phyloP scores from a whole-genome alignment of 306 rosid species.

The Vigna reflexopilosa region DNA sequence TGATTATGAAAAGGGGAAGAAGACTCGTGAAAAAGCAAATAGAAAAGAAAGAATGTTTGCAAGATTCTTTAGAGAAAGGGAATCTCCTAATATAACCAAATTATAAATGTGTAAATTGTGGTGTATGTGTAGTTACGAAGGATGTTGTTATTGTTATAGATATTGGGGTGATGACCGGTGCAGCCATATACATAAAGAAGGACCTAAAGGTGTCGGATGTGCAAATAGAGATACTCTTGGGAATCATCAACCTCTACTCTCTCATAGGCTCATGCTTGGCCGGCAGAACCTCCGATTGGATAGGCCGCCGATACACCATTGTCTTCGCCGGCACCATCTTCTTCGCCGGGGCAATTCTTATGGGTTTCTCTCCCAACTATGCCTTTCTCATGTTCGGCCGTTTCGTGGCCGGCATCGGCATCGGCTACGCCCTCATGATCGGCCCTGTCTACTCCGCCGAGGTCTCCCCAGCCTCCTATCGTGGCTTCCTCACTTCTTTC shows the following conservation, averaged over 20 bases:
- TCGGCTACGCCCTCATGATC: slow-evolving; percentile 84
- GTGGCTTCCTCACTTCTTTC: slow-evolving; percentile 86
- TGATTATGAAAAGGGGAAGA: not conserved
- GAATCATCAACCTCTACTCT: slow-evolving; percentile 70
- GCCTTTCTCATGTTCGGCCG: slow-evolving; percentile 86
- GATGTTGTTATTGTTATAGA: slow-evolving; percentile 48
- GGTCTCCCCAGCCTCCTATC: slow-evolving; percentile 78
- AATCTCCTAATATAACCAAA: not conserved
- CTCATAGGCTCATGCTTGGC: slow-evolving; percentile 75
- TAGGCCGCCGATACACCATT: slow-evolving; percentile 91
- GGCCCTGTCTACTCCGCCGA: slow-evolving; percentile 90
- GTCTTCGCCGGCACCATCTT: slow-evolving; percentile 65
- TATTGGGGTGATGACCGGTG: slow-evolving; percentile 97
- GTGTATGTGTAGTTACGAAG: too few relatives aligned
- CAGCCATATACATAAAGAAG: slow-evolving; percentile 54
- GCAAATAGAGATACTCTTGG: slow-evolving; percentile 60
- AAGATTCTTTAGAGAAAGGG: not conserved
- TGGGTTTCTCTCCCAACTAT: slow-evolving; percentile 87
- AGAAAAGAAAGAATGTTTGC: not conserved
- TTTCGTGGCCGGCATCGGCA: slow-evolving; percentile 80
- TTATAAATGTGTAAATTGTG: not conserved
- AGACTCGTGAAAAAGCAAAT: not conserved
- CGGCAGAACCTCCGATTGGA: slow-evolving; percentile 90
- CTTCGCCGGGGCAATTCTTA: slow-evolving; percentile 76
- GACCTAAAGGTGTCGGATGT: slow-evolving; percentile 61